Conservation (phyloP, 2,329 filamentous ascomycete genomes). For the Cyclaneusma minus region DNA sequence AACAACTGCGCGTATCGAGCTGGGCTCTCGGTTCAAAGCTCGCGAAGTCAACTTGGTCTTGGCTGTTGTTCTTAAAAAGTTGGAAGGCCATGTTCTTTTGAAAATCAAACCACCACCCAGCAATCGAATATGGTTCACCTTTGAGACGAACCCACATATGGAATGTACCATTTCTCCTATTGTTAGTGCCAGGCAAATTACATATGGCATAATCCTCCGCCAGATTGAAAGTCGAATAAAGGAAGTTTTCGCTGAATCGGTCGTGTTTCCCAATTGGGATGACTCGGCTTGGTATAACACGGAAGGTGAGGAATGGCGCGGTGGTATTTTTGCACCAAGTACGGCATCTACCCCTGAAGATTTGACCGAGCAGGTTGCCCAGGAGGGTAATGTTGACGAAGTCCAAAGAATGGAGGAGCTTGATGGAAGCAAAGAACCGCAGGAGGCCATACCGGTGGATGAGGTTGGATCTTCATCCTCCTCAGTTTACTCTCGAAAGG, state of each 20-base stretch:
- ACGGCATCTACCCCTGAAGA: slow-evolving; percentile 23
- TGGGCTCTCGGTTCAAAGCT: slow-evolving; percentile 77
- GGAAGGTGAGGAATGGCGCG: slow-evolving; percentile 60
- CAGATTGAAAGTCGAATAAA: slow-evolving; percentile 93
- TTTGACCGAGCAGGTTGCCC: slow-evolving; percentile 23
- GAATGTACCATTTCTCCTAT: slow-evolving; percentile 92
- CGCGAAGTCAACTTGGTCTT: slow-evolving; percentile 81
- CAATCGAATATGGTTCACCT: slow-evolving; percentile 91
- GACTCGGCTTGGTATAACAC: slow-evolving; percentile 86
- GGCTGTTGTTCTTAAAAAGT: slow-evolving; percentile 67
- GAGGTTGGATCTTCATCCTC: slow-evolving; percentile 28
- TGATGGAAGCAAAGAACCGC: slow-evolving; percentile 20
- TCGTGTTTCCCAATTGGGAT: slow-evolving; percentile 92
- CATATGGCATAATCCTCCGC: slow-evolving; percentile 78
- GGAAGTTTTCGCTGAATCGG: slow-evolving; percentile 80
- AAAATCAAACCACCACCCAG: slow-evolving; percentile 90
- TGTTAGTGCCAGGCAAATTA: slow-evolving; percentile 88
- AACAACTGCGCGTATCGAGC: slow-evolving; percentile 81
- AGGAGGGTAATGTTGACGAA: slow-evolving; percentile 31
- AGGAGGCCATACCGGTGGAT: slow-evolving; percentile 24
- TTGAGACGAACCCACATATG: slow-evolving; percentile 86
- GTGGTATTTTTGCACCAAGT: slow-evolving; percentile 60
- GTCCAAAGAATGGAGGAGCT: slow-evolving; percentile 11
- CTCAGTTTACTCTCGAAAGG: slow-evolving; percentile 35
- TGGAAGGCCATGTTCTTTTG: slow-evolving; percentile 73